Base-by-base conservation (phyloP, 208 protist species). In the Leishmania tarentolae region DNA sequence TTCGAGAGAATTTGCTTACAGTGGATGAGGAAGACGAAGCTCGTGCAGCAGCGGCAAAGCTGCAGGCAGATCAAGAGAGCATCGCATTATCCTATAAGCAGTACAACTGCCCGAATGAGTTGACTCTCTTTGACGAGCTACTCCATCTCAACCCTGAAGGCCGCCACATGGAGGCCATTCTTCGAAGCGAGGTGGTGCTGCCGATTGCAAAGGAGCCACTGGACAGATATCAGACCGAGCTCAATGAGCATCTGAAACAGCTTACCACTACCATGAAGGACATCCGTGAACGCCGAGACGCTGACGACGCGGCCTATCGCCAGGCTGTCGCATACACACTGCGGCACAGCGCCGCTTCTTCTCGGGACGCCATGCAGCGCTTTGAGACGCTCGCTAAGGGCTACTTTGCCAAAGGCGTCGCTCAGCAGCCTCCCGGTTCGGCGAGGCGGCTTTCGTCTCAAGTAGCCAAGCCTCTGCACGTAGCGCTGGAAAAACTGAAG, bases 21-120 rank as follows among this genome's bases (percentile, higher is more conserved):
- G 83, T 97, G 21, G 93, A 97, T 75, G 93, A 95, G 83, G 90
- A 94, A 79, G 93, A 97, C 85, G 92, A 95, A 57, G 83, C 83
- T 65, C 70, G 78, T 2, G 79, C 82, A 24, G 63, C 73, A 9
- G 86, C 75, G 11, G 84, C 75, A 15, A 93, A 91, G 83, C 77
- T 73, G 17, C 74, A 70, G 53, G 80, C 83, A n/a, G 90, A 97
- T 37, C 76, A 85, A 65, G 87, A 89, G 57, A 85, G 76, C 11
- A 76, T 81, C 11, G 83, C 78, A 63, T 81, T 77, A 63, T 89
- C 93, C 17, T 97, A 97, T 77, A 79, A 85, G 66, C 87, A 87
- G 44, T 94, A 92, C 85, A 97, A 97, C 84, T 97, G 93, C 83
- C 93, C 93, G 19, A 87, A 97, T 69, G 93, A 97, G 63, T 78